These are phyloP conservation scores for Nicotiana tabacum DNA, from an alignment of 257 asterid genomes.

Conservation along the genomic window DNA sequence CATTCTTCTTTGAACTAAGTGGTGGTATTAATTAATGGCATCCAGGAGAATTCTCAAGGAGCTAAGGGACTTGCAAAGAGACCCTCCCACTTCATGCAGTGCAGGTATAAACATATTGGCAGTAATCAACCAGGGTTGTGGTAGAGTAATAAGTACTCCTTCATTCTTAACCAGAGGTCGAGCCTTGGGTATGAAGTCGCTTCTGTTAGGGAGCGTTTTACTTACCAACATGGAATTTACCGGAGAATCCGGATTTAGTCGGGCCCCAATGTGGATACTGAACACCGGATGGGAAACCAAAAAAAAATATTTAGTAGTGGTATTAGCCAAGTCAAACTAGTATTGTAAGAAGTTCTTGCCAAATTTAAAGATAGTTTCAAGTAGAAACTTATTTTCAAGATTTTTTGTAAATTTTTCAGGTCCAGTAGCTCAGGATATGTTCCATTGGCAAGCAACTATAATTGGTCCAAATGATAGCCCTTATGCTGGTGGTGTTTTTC, in stretches of 20 bases:
- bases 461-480: slow-evolving; percentile 90
- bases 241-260: too few species aligned
- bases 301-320: not conserved
- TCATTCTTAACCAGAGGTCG: too few species aligned
- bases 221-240: too few species aligned
- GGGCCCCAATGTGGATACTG: too few species aligned
- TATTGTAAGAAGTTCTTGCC: not conserved
- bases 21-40: slow-evolving; percentile 42
- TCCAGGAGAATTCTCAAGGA: slow-evolving; percentile 83
- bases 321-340: not conserved
- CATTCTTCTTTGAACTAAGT: not conserved
- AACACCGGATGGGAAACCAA: too few species aligned
- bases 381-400: not conserved
- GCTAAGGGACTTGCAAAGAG: slow-evolving; percentile 81
- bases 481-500: slow-evolving; percentile 84
- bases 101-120: slow-evolving; percentile 44
- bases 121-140: too few species aligned
- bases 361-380: not conserved
- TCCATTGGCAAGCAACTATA: slow-evolving; percentile 92
- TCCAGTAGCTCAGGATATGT: slow-evolving; percentile 78
- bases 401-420: slow-evolving; percentile 33
- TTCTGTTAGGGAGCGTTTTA: too few species aligned
- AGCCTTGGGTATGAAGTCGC: too few species aligned
- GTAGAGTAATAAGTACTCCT: too few species aligned
- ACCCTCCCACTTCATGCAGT: slow-evolving; percentile 91